Base-by-base conservation (phyloP, 2,329 filamentous ascomycete genomes). In the Dothideomycetes sp. region DNA sequence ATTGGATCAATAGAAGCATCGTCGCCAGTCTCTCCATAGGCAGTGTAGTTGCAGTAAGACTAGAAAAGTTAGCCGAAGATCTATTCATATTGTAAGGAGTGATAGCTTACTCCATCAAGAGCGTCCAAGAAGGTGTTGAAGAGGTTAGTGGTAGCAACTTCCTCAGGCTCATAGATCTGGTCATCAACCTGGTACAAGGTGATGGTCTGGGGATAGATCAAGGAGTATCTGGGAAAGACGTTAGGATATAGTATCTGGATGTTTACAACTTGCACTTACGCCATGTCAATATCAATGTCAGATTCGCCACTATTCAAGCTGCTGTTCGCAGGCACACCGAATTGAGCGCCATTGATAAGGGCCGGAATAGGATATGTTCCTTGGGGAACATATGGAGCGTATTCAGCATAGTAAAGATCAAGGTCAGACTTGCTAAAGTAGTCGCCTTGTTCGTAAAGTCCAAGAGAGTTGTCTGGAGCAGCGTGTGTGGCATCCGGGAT, bases 201-300 rank as follows among this genome's bases (percentile, higher is more conserved):
- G 0, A 64, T 52, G 31, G 61, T 60, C 47, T 72, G 69, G 1
- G 70, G 70, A 51, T 64, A 72, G 47, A 73, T 66, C 41, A 73
- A 55, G 1, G 69, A 65, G 41, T 66, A 66, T 7, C 22, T 27
- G 22, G 12, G 12, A 12, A 27, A 27, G 22, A n/a, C 12, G 22
- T 27, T 27, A 27, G 22, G 22, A 27, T 27, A 27, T 7, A 27
- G 22, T 12, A 27, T 12, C 22, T 27, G 7, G 22, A 27, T 27
- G 22, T 7, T 27, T n/a, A n/a, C n/a, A n/a, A n/a, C n/a, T n/a
- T n/a, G n/a, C n/a, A 27, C 22, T 27, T 12, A 27, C 22, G 22
- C 22, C 22, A 27, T 27, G 7, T 27, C 22, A 12, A 27, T 27
- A 27, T 27, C 22, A 27, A 27, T 7, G 12, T 27, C 22, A 7